Evolutionary conservation across 2,329 filamentous ascomycete genomes (phyloP), one percentile per base, ranked within the genome.

Genomic region (Stemphylium beticola): DNA sequence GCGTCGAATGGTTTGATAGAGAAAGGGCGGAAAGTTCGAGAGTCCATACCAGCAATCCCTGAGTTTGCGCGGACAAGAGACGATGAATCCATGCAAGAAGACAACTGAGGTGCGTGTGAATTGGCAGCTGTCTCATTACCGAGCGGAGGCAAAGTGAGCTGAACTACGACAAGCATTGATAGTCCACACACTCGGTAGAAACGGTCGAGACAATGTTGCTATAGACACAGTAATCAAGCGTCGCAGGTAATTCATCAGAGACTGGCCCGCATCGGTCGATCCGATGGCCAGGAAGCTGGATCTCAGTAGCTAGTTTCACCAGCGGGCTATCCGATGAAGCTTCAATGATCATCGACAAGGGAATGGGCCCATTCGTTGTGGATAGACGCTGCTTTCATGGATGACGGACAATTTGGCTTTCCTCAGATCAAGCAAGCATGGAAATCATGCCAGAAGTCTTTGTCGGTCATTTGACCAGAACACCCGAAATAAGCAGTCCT

Each of bases 391-490:
- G 33, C 24, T 38, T 55, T 58, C 57, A 49, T 53, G 50, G 54
- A 49, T 59, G 56, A 57, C 66, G 66, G 69, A 39, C 61, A 64
- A 66, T 61, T 66, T 66, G 62, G 66, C 60, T 65, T 53, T 57
- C 61, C 59, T 59, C 47, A 18, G 34, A 18, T 38, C 43, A 55
- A 49, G 32, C 50, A 53, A 56, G 61, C 66, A 69, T 64, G 37
- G 56, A 29, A 64, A 64, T 68, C 61, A 64, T 55, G 60, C 67
- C 59, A 66, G 61, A 56, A 48, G 53, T 49, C 58, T 57, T 39
- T 62, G 57, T 48, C 38, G 48, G 57, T 58, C 47, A 53, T 44
- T 57, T 61, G 65, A 65, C 65, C 54, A 63, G 56, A 50, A 62
- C 57, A 65, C 51, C 65, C 65, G 61, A 54, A 61, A 59, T 64